Conservation (phyloP, 1,139 yeast genomes). For the Lodderomyces oxycetoniae region DNA sequence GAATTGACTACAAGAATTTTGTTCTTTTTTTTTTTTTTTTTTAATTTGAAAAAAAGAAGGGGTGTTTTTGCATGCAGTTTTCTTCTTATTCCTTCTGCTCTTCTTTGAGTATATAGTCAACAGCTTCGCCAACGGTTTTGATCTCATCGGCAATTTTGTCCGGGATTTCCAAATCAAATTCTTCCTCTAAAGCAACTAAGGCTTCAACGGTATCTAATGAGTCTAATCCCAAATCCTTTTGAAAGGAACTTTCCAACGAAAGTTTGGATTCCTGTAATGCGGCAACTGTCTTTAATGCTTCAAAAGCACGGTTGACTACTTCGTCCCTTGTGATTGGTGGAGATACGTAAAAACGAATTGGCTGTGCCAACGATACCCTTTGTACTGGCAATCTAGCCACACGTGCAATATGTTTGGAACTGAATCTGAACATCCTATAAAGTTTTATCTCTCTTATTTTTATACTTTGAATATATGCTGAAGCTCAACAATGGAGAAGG, state of each 20-base stretch:
- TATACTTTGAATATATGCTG: too few relatives aligned
- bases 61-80: too few relatives aligned
- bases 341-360: slow-evolving; percentile 44
- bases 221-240: slow-evolving; percentile 64
- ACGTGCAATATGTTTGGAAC: slow-evolving; percentile 38
- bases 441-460: too few relatives aligned
- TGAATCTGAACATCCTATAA: slow-evolving; percentile 31
- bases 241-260: slow-evolving; percentile 45
- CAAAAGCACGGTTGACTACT: slow-evolving; percentile 45
- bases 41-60: too few relatives aligned
- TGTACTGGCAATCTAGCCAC: slow-evolving; percentile 29
- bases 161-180: slow-evolving; percentile 66
- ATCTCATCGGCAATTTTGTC: slow-evolving; percentile 66
- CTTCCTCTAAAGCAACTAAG: slow-evolving; percentile 68
- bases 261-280: slow-evolving; percentile 47
- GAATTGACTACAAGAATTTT: too few relatives aligned
- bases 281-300: slow-evolving; percentile 49
- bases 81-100: slow-evolving; percentile 43
- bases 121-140: slow-evolving; percentile 66
- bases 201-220: slow-evolving; percentile 70
- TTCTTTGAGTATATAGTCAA: slow-evolving; percentile 52
- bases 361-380: slow-evolving; percentile 16
- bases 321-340: slow-evolving; percentile 47
- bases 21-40: too few relatives aligned
- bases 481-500: too few relatives aligned